phyloP scores from a whole-genome alignment of 305 asterid species.

The Stenogyne calaminthoides region DNA sequence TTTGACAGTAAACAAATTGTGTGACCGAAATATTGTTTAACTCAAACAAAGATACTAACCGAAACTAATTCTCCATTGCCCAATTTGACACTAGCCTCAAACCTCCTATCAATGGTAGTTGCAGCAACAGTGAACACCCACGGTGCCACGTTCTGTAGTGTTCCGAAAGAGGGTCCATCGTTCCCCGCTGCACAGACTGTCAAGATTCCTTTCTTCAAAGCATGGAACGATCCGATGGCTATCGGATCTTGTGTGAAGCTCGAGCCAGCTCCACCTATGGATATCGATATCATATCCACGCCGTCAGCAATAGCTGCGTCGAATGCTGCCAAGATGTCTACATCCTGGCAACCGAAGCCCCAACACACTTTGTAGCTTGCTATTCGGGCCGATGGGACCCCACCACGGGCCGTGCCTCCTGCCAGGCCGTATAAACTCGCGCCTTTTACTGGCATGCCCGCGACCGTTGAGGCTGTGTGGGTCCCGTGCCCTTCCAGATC shows the following conservation, averaged over 20 bases:
- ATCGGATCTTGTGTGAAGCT: slow-evolving; percentile 48
- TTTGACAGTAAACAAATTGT: too few relatives aligned
- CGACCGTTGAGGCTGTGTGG: slow-evolving; percentile 85
- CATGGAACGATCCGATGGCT: slow-evolving; percentile 86
- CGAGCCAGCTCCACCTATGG: slow-evolving; percentile 51
- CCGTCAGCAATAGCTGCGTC: slow-evolving; percentile 88
- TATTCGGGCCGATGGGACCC: slow-evolving; percentile 74
- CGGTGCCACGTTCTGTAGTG: slow-evolving; percentile 70
- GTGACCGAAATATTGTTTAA: too few relatives aligned
- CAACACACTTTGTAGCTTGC: slow-evolving; percentile 88
- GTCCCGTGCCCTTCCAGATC: slow-evolving; percentile 83
- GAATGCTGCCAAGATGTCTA: slow-evolving; percentile 69
- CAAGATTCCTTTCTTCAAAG: slow-evolving; percentile 65
- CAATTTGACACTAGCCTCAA: slow-evolving; percentile 46
- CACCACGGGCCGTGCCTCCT: slow-evolving; percentile 81
- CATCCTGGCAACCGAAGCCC: slow-evolving; percentile 49
- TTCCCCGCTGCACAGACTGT: slow-evolving; percentile 81
- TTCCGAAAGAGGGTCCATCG: slow-evolving; percentile 43
- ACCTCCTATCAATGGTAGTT: slow-evolving; percentile 55
- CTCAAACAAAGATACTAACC: neutral
- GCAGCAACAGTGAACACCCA: slow-evolving; percentile 91
- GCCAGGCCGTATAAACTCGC: slow-evolving; percentile 60
- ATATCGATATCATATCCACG: slow-evolving; percentile 75
- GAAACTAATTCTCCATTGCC: slow-evolving; percentile 50
- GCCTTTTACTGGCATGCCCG: slow-evolving; percentile 48